Conservation (phyloP, 202 grass and related monocot genomes). For the Panicum hallii region DNA sequence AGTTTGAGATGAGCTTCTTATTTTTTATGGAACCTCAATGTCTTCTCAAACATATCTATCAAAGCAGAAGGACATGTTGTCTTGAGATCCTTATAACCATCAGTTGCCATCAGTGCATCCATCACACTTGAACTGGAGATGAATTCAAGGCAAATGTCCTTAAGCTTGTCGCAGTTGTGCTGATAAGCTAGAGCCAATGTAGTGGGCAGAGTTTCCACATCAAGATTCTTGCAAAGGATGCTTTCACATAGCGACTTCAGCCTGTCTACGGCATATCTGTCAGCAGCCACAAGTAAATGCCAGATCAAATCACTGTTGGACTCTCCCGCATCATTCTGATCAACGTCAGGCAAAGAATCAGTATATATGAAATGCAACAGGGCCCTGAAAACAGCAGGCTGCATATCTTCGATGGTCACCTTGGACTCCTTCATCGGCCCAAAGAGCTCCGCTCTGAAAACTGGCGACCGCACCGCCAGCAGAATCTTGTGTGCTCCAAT, state of each 20-base stretch:
- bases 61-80: background rate
- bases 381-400: background rate
- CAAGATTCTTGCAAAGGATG: background rate
- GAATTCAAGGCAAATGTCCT: slow-evolving; percentile 34
- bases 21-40: background rate
- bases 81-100: background rate
- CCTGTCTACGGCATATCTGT: background rate
- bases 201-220: too few species aligned
- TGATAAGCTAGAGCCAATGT: background rate
- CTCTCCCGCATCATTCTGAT: background rate
- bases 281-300: slow-evolving; percentile 5
- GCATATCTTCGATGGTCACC: background rate
- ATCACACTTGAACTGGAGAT: slow-evolving; percentile 6
- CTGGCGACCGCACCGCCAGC: background rate
- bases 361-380: slow-evolving; percentile 10
- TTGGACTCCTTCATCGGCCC: background rate
- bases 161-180: background rate
- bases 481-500: background rate
- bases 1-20: background rate
- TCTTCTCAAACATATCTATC: background rate
- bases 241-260: background rate
- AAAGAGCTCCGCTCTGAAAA: background rate
- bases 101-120: background rate
- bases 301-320: background rate
- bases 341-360: background rate